Conservation (phyloP, 2,329 filamentous ascomycete genomes). For the Trichoderma gracile region DNA sequence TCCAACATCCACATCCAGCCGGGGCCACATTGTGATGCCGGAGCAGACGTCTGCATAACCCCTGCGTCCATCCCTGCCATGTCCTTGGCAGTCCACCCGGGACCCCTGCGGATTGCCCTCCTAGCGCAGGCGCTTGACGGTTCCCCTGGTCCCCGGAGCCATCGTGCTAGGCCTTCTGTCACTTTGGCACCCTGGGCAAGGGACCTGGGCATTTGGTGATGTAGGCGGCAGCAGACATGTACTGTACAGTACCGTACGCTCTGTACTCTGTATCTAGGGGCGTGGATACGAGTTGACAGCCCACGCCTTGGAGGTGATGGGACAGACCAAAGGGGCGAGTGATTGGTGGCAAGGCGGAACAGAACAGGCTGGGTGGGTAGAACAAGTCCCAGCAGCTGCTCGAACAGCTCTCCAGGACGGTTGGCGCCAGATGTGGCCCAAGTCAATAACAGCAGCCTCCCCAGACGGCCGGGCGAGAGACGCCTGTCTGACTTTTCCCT, state of each 20-base stretch:
- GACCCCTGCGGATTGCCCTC: slow-evolving; percentile 17
- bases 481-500: slow-evolving; percentile 1
- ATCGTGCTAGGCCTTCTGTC: slow-evolving; percentile 11
- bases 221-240: slow-evolving; percentile 9
- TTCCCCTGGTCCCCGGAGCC: slow-evolving; percentile 7
- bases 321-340: slow-evolving; percentile 13
- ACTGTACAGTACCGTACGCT: not conserved
- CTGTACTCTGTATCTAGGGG: slow-evolving; percentile 14
- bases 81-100: slow-evolving; percentile 17
- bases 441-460: slow-evolving; percentile 21
- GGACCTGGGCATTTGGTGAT: slow-evolving; percentile 7
- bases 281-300: slow-evolving; percentile 22
- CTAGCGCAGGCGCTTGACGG: slow-evolving; percentile 21
- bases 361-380: slow-evolving; percentile 16
- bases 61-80: slow-evolving; percentile 21
- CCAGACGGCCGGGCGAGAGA: slow-evolving; percentile 6
- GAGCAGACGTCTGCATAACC: slow-evolving; percentile 20
- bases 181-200: slow-evolving; percentile 18
- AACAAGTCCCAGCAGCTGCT: slow-evolving; percentile 18
- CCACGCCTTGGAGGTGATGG: slow-evolving; percentile 19
- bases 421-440: slow-evolving; percentile 14
- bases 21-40: slow-evolving; percentile 7
- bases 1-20: not conserved
- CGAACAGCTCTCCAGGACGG: slow-evolving; percentile 3
- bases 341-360: slow-evolving; percentile 21